phyloP scores from a whole-genome alignment of 257 asterid genomes.

The Nicotiana noctiflora region DNA sequence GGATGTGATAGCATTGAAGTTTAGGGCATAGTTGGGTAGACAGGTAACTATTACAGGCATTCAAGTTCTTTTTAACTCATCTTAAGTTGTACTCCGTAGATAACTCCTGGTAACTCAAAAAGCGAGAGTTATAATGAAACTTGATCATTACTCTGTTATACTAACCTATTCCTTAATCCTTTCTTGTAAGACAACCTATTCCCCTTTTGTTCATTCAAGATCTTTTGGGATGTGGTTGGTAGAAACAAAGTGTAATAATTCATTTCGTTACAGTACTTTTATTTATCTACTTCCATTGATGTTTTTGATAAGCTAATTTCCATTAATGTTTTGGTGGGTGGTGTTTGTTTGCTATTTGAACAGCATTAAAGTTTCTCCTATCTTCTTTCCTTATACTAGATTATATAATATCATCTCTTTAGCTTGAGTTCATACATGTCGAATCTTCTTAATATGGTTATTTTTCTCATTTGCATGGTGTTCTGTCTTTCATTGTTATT shows the following conservation, averaged over 20 bases:
- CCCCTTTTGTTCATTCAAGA: neutral
- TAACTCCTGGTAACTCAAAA: neutral
- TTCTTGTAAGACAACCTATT: neutral
- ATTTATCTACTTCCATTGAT: neutral
- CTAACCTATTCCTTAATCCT: neutral
- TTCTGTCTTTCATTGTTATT: neutral
- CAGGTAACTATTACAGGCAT: neutral
- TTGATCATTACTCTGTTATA: neutral
- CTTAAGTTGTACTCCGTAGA: neutral
- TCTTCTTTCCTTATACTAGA: neutral
- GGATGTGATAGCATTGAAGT: neutral
- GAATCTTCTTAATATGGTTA: neutral
- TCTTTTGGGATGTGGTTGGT: neutral
- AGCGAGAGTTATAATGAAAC: neutral
- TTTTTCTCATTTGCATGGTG: neutral
- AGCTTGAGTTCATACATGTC: neutral
- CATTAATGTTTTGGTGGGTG: neutral
- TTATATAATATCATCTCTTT: neutral
- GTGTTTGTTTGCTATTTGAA: neutral
- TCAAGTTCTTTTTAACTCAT: neutral
- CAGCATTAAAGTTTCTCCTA: neutral
- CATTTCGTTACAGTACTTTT: neutral
- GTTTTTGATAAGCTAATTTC: neutral
- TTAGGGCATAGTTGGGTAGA: neutral
- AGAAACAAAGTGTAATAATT: neutral